Conservation (phyloP, 768 basidiomycete genomes). For the Podaxis rugospora region DNA sequence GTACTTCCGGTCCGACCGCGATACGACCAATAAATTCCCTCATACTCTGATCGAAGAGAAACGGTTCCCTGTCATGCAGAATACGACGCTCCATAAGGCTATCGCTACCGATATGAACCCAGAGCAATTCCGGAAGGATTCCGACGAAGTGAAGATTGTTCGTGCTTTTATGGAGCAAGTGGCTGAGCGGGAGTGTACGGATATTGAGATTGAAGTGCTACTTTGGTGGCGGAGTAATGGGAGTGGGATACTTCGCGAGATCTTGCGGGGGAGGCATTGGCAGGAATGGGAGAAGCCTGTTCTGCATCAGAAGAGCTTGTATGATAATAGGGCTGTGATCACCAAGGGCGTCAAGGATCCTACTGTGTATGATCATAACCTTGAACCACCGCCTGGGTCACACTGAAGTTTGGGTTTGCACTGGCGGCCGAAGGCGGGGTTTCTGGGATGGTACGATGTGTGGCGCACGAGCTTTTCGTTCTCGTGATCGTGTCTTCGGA, state of each 20-base stretch:
- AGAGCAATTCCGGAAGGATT: background rate
- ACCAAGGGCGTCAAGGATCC: background rate
- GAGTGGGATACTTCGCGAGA: background rate
- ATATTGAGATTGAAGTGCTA: background rate
- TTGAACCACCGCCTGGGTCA: too few relatives aligned
- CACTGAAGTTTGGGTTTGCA: too few relatives aligned
- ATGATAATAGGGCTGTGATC: background rate
- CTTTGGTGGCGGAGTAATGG: background rate
- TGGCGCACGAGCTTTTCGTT: too few relatives aligned
- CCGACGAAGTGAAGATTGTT: background rate
- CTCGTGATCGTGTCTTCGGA: too few relatives aligned
- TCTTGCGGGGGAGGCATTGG: background rate
- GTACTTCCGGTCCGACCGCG: background rate
- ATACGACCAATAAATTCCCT: background rate
- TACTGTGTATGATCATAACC: too few relatives aligned
- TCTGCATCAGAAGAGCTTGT: background rate
- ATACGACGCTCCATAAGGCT: slow-evolving; percentile 1
- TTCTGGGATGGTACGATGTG: too few relatives aligned
- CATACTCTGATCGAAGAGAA: slow-evolving; percentile 6
- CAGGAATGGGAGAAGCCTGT: slow-evolving; percentile 1
- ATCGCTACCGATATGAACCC: background rate
- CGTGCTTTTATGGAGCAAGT: slow-evolving; percentile 11
- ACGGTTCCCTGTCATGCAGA: slow-evolving; percentile 14
- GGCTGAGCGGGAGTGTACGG: background rate
- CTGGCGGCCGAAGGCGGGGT: too few relatives aligned